Evolutionary conservation across 106 monocot genomes (phyloP).

Genomic region (Agapanthus africanus): DNA sequence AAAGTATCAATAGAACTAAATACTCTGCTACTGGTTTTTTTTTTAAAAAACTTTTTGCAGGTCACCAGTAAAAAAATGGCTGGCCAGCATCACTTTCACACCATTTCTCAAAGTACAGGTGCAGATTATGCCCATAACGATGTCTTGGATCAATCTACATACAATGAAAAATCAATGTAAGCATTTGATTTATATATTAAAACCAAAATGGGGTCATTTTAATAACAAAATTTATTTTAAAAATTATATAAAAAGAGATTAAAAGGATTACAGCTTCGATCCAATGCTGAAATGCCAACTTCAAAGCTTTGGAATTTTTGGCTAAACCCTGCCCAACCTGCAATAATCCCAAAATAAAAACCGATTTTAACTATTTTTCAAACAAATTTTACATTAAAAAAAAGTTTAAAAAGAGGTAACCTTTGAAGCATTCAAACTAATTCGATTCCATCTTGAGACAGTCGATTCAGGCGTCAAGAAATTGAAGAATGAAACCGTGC

Average conservation of each 20-base stretch:
- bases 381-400: too few species aligned
- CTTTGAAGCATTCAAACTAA: slow-evolving; percentile 76
- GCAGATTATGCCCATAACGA: slow-evolving; percentile 62
- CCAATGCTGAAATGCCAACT: slow-evolving; percentile 91
- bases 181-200: too few species aligned
- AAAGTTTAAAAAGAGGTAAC: too few species aligned
- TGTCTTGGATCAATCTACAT: slow-evolving; percentile 80
- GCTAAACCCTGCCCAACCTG: slow-evolving; percentile 85
- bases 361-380: too few species aligned
- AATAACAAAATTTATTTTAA: too few species aligned
- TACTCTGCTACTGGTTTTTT: too few species aligned
- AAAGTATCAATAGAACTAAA: too few species aligned
- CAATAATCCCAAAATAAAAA: too few species aligned
- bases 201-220: too few species aligned
- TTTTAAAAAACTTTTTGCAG: too few species aligned
- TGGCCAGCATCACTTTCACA: slow-evolving; percentile 41
- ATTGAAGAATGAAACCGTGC: slow-evolving; percentile 83
- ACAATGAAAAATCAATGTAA: background rate
- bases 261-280: slow-evolving; percentile 76
- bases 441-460: slow-evolving; percentile 57
- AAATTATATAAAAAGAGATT: too few species aligned
- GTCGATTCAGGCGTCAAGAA: slow-evolving; percentile 56
- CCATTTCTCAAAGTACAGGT: slow-evolving; percentile 53
- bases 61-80: slow-evolving; percentile 69
- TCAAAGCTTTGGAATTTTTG: slow-evolving; percentile 49